phyloP scores from a whole-genome alignment of 495 filamentous ascomycete species.

The Margaritispora aquatica region DNA sequence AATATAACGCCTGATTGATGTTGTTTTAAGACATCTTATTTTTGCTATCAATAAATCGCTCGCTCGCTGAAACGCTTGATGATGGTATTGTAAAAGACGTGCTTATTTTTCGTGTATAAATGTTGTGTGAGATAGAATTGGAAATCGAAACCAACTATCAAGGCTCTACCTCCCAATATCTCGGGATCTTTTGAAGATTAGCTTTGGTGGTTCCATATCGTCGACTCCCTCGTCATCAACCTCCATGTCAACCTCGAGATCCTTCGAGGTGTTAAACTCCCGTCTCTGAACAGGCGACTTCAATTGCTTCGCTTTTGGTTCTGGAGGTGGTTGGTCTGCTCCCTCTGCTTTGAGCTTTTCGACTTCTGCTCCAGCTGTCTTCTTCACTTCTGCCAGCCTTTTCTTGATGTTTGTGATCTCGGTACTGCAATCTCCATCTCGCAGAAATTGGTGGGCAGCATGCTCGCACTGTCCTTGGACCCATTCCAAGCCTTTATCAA shows the following conservation, averaged over 20 bases:
- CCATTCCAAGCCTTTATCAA: conserved; percentile 71
- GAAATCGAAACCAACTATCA: background rate
- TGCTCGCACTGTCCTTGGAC: conserved; percentile 77
- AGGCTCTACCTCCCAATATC: background rate
- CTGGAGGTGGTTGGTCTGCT: background rate
- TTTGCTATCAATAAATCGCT: conserved; percentile 1
- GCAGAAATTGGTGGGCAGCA: conserved; percentile 79
- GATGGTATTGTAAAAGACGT: conserved; percentile 1
- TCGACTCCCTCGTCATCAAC: conserved; percentile 19
- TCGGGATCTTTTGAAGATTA: conserved; percentile 20
- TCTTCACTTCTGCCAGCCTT: conserved; percentile 50
- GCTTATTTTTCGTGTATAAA: background rate
- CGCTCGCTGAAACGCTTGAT: conserved; percentile 5
- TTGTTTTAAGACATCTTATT: background rate
- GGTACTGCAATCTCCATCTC: conserved; percentile 70
- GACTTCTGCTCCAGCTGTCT: conserved; percentile 50
- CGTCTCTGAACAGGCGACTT: conserved; percentile 10
- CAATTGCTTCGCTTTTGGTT: conserved; percentile 1
- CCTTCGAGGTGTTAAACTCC: background rate
- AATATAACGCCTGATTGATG: background rate
- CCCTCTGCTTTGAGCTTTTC: conserved; percentile 36
- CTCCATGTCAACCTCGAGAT: conserved; percentile 22
- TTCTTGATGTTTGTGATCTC: conserved; percentile 65
- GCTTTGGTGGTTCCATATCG: conserved; percentile 9
- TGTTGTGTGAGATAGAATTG: background rate